These are phyloP conservation scores for Pseudoscleropodium purum DNA, from an alignment of 225 moss, liverwort and hornwort species.

Conservation along the genomic window DNA sequence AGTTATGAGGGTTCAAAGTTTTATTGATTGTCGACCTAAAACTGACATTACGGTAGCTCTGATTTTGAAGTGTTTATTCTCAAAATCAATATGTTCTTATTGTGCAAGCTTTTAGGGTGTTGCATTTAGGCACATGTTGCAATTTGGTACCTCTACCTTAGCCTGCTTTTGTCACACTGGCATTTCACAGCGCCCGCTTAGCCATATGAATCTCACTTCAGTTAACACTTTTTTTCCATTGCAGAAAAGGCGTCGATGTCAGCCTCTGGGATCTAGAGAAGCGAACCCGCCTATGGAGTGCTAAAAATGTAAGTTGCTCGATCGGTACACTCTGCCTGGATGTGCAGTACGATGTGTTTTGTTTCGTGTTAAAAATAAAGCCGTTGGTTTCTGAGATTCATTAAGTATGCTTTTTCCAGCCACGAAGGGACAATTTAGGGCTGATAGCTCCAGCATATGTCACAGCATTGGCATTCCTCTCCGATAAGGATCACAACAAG, in stretches of 20 bases:
- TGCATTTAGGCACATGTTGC: not conserved
- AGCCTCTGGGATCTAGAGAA: conserved; percentile 73
- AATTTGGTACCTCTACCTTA: not conserved
- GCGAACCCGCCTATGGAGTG: conserved; percentile 62
- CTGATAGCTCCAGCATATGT: conserved; percentile 76
- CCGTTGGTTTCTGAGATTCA: not conserved
- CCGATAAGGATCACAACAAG: conserved; percentile 59
- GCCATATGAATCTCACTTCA: not conserved
- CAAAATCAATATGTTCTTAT: not conserved
- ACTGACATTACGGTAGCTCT: no score
- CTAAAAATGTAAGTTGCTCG: conserved; percentile 56
- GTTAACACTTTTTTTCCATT: not conserved
- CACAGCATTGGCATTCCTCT: conserved; percentile 74
- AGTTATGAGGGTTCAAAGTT: not conserved
- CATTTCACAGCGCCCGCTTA: not conserved
- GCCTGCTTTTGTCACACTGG: not conserved
- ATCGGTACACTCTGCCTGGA: not conserved
- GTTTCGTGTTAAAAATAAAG: not conserved
- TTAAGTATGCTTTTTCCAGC: conserved; percentile 23
- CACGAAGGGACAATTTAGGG: conserved; percentile 71
- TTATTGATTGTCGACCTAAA: not conserved
- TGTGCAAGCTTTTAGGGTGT: not conserved
- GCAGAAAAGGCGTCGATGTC: conserved; percentile 85
- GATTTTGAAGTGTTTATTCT: not conserved
- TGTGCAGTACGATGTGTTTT: not conserved